A percentile compares a stretch with the other conserved stretches of the same genome.
Evolutionary conservation across 805 yeast species (phyloP).

Genomic region (Kazachstania martiniae): DNA sequence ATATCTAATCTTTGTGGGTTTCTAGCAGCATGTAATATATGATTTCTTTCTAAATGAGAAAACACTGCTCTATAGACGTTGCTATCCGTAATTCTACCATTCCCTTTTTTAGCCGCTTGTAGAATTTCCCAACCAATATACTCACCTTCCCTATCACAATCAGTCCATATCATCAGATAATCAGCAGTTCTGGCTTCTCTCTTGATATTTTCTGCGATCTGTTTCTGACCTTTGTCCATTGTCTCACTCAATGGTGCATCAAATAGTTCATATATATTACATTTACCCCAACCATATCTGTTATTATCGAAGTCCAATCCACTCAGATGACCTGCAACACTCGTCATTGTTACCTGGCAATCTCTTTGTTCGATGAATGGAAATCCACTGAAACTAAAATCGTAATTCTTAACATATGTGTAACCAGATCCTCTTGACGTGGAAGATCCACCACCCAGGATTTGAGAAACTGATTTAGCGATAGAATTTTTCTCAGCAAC

Average conservation of each 20-base stretch:
- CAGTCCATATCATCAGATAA: conserved; percentile 89
- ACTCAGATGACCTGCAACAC: conserved; percentile 81
- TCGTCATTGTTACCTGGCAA: conserved; percentile 81
- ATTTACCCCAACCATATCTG: conserved; percentile 50
- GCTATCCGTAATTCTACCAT: conserved; percentile 32
- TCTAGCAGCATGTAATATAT: conserved; percentile 64
- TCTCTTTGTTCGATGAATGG: conserved; percentile 44
- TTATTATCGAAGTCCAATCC: conserved; percentile 45
- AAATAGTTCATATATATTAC: conserved; percentile 55
- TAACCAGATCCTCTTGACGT: conserved; percentile 38
- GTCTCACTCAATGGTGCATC: conserved; percentile 52
- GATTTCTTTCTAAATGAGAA: conserved; percentile 74
- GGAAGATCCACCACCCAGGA: conserved; percentile 64
- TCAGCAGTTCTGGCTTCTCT: conserved; percentile 51
- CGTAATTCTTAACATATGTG: conserved; percentile 70
- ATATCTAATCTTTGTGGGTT: conserved; percentile 54
- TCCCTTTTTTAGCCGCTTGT: conserved; percentile 47
- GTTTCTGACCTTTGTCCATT: conserved; percentile 32
- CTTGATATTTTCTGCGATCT: conserved; percentile 55
- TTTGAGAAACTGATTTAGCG: conserved; percentile 62
- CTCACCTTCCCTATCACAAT: conserved; percentile 96
- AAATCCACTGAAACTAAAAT: conserved; percentile 51
- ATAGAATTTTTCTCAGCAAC: conserved; percentile 97
- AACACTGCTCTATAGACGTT: conserved; percentile 68
- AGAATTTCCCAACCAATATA: conserved; percentile 79